Base-by-base conservation (phyloP, 768 basidiomycete genomes). In the Calvatia gigantea region DNA sequence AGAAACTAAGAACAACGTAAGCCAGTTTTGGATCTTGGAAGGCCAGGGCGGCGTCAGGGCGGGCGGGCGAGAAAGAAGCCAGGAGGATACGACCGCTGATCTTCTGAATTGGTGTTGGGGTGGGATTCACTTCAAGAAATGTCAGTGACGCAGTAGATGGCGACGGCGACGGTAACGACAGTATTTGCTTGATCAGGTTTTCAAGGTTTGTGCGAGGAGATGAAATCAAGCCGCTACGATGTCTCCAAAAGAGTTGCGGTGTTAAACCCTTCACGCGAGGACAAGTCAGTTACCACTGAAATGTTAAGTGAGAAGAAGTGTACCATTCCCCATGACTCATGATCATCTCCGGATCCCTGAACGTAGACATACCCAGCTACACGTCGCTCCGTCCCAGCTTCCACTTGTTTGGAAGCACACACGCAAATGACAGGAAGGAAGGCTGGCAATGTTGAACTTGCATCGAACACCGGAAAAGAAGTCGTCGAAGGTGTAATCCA, bases 271-370 rank as follows among this genome's bases (percentile, higher is more conserved):
- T 61, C 14, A 4, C n/a, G 14, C 19, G 42, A 17, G 14, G 52
- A 48, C 17, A 15, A 45, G 23, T 14, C 25, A 19, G 14, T 27
- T 15, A 28, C 23, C 31, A 5, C 23, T 28, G 9, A 27, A 28
- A 19, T 15, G 38, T 1, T 39, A 39, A 17, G 25, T 43, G 27
- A 42, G 19, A 27, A 12, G 37, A 17, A 28, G 11, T 67, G 44
- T 54, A 89, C 90, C 82, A 82, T 81, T 25, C 86, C 80, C 94
- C 93, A 95, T 4, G 89, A 74, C 68, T 96, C 94, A 64, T 94
- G 91, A 63, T 98, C 96, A 63, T 98, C 96, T 0, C 94, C 96
- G 0, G 90, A 91, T 1, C 96, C 96, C 67, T 96, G 94, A 6
- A 97, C 82, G 65, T 98, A 98, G 19, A 84, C 75, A 65, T 86